Evolutionary conservation across 2,329 filamentous ascomycete species (phyloP).

Genomic region (Cladophialophora immunda): DNA sequence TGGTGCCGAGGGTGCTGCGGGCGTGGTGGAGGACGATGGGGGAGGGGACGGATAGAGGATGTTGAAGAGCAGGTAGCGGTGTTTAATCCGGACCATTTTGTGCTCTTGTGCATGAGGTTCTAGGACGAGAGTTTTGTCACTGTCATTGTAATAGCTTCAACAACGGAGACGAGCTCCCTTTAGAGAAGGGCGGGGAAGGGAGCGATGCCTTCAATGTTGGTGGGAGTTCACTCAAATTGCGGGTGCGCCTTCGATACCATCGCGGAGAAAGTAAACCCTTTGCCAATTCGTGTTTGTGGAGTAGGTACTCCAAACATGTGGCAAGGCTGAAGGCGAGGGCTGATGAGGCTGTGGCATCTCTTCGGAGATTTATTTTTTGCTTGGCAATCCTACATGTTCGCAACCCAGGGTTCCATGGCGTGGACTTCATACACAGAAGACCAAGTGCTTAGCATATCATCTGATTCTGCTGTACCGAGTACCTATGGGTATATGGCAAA

Average conservation of each 20-base stretch:
- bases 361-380: too few relatives aligned
- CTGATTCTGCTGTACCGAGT: neutral
- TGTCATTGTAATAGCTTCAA: neutral
- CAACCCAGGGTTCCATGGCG: neutral
- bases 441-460: neutral
- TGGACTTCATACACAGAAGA: neutral
- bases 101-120: neutral
- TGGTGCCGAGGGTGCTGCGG: neutral
- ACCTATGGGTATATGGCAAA: too few relatives aligned
- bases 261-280: too few relatives aligned
- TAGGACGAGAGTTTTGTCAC: neutral
- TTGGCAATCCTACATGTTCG: neutral
- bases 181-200: neutral
- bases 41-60: slow-evolving; percentile 78
- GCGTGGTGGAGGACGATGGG: slow-evolving; percentile 21
- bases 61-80: slow-evolving; percentile 93
- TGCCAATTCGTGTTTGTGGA: too few relatives aligned
- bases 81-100: slow-evolving; percentile 92
- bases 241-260: too few relatives aligned
- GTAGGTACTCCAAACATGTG: too few relatives aligned
- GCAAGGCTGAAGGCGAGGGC: too few relatives aligned
- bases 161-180: neutral
- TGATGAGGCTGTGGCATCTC: too few relatives aligned
- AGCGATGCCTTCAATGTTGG: too few relatives aligned
- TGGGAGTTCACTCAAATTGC: too few relatives aligned